Percentiles rank a stretch among this genome's conserved stretches.
These are phyloP conservation scores for Termitomyces bulborhizus DNA, from an alignment of 768 basidiomycete species.

Conservation along the genomic window DNA sequence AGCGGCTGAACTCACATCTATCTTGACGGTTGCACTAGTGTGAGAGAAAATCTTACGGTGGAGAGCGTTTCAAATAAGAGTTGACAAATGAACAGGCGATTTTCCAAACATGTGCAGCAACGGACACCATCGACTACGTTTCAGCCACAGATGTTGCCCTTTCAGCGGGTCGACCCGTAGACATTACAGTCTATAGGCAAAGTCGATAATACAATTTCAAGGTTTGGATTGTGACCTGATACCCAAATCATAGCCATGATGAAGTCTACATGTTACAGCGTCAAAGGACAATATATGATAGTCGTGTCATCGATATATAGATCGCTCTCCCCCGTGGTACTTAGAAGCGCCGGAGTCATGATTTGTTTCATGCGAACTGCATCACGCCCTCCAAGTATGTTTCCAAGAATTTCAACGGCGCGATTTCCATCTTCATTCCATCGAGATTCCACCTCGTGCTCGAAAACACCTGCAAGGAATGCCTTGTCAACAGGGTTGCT, in stretches of 20 bases:
- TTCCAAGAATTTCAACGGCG: slow-evolving; percentile 13
- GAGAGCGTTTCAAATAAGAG: slow-evolving; percentile 1
- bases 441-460: slow-evolving; percentile 10
- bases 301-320: slow-evolving; percentile 13
- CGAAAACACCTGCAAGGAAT: slow-evolving; percentile 5
- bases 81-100: slow-evolving; percentile 1
- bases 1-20: neutral
- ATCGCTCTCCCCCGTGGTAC: slow-evolving; percentile 8
- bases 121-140: neutral
- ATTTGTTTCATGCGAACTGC: slow-evolving; percentile 7
- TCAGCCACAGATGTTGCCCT: neutral
- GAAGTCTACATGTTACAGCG: neutral
- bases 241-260: neutral
- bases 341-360: slow-evolving; percentile 7
- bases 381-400: slow-evolving; percentile 13
- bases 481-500: slow-evolving; percentile 5
- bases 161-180: neutral
- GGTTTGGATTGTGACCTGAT: neutral
- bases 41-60: neutral
- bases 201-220: neutral
- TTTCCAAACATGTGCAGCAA: neutral
- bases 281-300: slow-evolving; percentile 9
- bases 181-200: neutral
- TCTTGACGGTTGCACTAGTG: neutral
- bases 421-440: slow-evolving; percentile 12